Conservation (phyloP, 83 land plant genomes). For the Diphasiastrum complanatum region DNA sequence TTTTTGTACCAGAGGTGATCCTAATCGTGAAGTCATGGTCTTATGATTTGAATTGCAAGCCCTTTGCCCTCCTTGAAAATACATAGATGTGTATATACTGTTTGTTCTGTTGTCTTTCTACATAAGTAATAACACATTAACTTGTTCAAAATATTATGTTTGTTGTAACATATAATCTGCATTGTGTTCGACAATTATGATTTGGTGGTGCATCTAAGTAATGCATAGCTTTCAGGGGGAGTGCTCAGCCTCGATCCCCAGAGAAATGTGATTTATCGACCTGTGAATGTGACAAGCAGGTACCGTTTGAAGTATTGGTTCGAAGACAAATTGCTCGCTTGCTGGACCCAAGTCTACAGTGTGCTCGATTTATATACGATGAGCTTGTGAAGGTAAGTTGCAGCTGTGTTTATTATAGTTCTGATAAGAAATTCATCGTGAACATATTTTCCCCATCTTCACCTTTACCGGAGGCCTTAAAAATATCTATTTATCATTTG, state of each 20-base stretch:
- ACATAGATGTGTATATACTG: background rate
- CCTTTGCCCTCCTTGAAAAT: too few species aligned
- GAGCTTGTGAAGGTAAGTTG: conserved; percentile 40
- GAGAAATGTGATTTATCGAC: background rate
- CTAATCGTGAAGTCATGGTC: background rate
- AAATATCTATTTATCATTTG: too few species aligned
- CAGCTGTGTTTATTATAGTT: too few species aligned
- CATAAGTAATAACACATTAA: background rate
- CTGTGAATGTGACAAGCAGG: conserved; percentile 20
- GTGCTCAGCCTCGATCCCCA: too few species aligned
- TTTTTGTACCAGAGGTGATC: conserved; percentile 51
- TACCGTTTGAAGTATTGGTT: conserved; percentile 42
- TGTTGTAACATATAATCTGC: too few species aligned
- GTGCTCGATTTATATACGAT: conserved; percentile 48
- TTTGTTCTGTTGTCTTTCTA: background rate
- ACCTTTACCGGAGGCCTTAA: too few species aligned
- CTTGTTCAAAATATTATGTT: background rate
- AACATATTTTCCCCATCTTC: too few species aligned
- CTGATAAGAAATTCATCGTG: too few species aligned
- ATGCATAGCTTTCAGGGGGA: too few species aligned
- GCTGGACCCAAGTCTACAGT: conserved; percentile 44
- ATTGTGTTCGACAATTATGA: too few species aligned
- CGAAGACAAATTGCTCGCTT: conserved; percentile 42
- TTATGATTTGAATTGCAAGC: background rate
- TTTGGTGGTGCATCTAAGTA: too few species aligned